A percentile compares a stretch with the other conserved stretches of the same genome.
Conservation (phyloP, 192 early-diverging fungal genomes). For the Rhizophagus sp. region DNA sequence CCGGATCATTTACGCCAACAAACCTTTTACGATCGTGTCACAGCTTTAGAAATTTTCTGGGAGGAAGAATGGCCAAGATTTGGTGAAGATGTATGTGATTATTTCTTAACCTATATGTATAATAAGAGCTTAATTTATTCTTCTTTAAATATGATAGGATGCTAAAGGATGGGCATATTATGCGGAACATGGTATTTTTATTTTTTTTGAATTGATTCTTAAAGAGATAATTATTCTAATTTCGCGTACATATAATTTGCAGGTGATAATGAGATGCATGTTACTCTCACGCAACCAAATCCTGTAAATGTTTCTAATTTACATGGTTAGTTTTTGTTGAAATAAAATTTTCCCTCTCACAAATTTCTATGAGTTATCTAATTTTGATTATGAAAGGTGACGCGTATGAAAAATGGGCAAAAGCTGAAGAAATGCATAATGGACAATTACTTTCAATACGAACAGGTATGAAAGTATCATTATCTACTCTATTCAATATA, state of each 20-base stretch:
- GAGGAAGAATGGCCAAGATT: constrained; percentile 55
- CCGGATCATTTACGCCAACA: constrained; percentile 34
- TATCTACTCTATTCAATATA: neutral
- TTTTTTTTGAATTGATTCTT: neutral
- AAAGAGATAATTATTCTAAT: neutral
- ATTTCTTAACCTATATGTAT: neutral
- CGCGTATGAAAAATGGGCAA: neutral
- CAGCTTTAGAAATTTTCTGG: constrained; percentile 52
- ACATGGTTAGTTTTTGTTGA: neutral
- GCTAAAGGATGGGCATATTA: constrained; percentile 54
- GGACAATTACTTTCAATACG: neutral
- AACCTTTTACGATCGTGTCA: constrained; percentile 40
- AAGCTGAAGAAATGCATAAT: constrained; percentile 14
- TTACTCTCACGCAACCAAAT: neutral
- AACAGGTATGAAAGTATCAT: constrained; percentile 6
- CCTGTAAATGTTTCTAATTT: neutral
- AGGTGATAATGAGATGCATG: neutral
- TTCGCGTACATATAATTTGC: neutral
- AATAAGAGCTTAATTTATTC: neutral
- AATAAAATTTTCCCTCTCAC: neutral
- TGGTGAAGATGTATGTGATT: constrained; percentile 45
- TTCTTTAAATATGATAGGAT: constrained; percentile 20
- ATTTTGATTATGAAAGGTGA: neutral
- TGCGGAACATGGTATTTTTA: constrained; percentile 28
- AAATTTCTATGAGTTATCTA: neutral